A percentile compares a stretch with the other conserved stretches of the same genome.
Evolutionary conservation across 345 rosid genomes (phyloP).

Genomic region (Erysimum cheiranthoides): DNA sequence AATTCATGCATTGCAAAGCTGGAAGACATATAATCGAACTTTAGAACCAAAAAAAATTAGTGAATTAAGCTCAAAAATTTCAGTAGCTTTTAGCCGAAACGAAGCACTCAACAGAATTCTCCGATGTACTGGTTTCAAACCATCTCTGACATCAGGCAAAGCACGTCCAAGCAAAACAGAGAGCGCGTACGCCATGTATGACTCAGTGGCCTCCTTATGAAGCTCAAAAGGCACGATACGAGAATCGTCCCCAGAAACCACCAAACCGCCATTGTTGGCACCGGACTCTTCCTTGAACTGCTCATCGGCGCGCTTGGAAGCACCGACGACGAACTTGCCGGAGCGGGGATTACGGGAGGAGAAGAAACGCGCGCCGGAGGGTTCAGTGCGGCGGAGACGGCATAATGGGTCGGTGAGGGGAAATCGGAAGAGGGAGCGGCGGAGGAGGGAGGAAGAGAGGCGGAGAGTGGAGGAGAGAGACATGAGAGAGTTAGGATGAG

Average conservation of each 20-base stretch:
- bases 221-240: conserved; percentile 74
- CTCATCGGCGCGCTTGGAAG: conserved; percentile 45
- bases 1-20: conserved; percentile 97
- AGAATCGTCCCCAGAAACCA: conserved; percentile 45
- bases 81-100: not conserved
- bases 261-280: conserved; percentile 56
- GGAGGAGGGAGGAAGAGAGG: conserved; percentile 62
- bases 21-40: conserved; percentile 26
- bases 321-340: conserved; percentile 31
- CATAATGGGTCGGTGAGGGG: conserved; percentile 37
- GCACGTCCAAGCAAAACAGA: conserved; percentile 96
- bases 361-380: conserved; percentile 53
- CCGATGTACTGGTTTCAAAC: conserved; percentile 94
- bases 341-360: conserved; percentile 40
- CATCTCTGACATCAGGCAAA: conserved; percentile 92
- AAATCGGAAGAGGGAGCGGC: conserved; percentile 43
- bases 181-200: conserved; percentile 91
- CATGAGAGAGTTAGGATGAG: conserved; percentile 53
- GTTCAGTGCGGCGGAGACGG: conserved; percentile 41
- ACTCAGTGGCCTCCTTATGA: conserved; percentile 88
- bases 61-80: not conserved
- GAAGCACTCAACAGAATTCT: conserved; percentile 73
- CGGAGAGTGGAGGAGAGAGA: conserved; percentile 74
- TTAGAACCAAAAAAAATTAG: not conserved
- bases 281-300: conserved; percentile 38